Percentiles rank a stretch among this genome's conserved stretches.
Conservation (phyloP, 306 rosid genomes). For the Acacia melanoxylon region DNA sequence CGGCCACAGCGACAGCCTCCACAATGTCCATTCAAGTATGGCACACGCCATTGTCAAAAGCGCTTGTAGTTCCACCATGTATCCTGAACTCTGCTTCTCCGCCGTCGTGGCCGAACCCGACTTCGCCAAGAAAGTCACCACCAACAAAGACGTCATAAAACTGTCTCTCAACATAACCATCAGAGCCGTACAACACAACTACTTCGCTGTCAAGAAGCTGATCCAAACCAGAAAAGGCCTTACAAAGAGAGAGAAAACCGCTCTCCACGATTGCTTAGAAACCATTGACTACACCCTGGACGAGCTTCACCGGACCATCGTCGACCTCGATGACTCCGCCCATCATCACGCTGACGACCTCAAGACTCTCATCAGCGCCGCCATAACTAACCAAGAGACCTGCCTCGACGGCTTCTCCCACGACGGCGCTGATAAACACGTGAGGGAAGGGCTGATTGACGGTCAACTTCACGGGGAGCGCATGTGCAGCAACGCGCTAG, state of each 20-base stretch:
- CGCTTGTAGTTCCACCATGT: slow-evolving; percentile 69
- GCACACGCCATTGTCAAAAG: slow-evolving; percentile 53
- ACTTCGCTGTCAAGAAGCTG: slow-evolving; percentile 38
- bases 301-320: slow-evolving; percentile 50
- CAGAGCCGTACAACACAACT: slow-evolving; percentile 50
- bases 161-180: slow-evolving; percentile 50
- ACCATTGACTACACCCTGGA: slow-evolving; percentile 65
- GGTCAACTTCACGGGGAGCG: slow-evolving; percentile 58
- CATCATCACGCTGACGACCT: slow-evolving; percentile 66
- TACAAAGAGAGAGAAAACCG: slow-evolving; percentile 52
- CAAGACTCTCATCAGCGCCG: slow-evolving; percentile 66
- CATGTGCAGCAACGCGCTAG: slow-evolving; percentile 78
- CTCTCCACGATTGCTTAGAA: slow-evolving; percentile 76
- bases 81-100: slow-evolving; percentile 75
- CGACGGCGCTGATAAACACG: slow-evolving; percentile 45
- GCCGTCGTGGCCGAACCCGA: slow-evolving; percentile 43
- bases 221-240: slow-evolving; percentile 26
- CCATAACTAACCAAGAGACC: slow-evolving; percentile 87
- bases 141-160: slow-evolving; percentile 54
- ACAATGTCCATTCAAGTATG: background rate
- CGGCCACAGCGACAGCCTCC: too few species aligned
- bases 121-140: slow-evolving; percentile 32
- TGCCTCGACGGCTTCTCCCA: slow-evolving; percentile 89
- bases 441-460: slow-evolving; percentile 39
- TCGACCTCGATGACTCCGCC: slow-evolving; percentile 44